Evolutionary conservation across 257 asterid genomes (phyloP).

Genomic region (Leptodermis oblonga): DNA sequence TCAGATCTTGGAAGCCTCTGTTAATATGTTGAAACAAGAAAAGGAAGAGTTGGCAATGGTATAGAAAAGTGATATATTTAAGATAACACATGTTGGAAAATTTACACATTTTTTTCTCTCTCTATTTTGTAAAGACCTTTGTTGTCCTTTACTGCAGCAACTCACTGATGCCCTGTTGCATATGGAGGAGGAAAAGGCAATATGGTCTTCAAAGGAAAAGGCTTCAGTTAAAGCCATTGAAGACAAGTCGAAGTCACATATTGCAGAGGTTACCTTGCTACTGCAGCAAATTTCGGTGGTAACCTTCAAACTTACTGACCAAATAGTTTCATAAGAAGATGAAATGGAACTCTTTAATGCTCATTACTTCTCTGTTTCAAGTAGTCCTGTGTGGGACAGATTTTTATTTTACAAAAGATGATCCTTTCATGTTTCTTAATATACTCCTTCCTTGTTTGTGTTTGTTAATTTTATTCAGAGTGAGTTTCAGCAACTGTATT

Average conservation of each 20-base stretch:
- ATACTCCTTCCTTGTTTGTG: too few species aligned
- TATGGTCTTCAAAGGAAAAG: conserved; percentile 87
- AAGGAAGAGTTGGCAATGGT: conserved; percentile 86
- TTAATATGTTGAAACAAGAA: conserved; percentile 51
- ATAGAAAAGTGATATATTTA: conserved; percentile 11
- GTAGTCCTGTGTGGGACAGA: background rate
- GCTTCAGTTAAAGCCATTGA: conserved; percentile 68
- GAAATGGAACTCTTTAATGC: background rate
- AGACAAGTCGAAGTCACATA: conserved; percentile 43
- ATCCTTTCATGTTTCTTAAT: background rate
- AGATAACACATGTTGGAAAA: background rate
- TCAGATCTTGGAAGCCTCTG: conserved; percentile 41
- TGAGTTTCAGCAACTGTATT: background rate
- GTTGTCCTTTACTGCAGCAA: conserved; percentile 47
- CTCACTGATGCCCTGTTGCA: conserved; percentile 85
- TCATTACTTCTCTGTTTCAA: background rate
- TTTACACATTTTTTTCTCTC: conserved; percentile 3
- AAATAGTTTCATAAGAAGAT: background rate
- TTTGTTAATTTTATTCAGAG: background rate
- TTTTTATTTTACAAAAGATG: background rate
- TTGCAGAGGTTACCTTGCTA: conserved; percentile 47
- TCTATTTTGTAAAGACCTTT: conserved; percentile 21
- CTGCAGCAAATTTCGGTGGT: conserved; percentile 62
- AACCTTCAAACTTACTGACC: conserved; percentile 20
- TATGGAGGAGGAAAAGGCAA: conserved; percentile 89